These are phyloP conservation scores for Saccharomycopsis sp. DNA, from an alignment of 805 yeast genomes.

Conservation along the genomic window DNA sequence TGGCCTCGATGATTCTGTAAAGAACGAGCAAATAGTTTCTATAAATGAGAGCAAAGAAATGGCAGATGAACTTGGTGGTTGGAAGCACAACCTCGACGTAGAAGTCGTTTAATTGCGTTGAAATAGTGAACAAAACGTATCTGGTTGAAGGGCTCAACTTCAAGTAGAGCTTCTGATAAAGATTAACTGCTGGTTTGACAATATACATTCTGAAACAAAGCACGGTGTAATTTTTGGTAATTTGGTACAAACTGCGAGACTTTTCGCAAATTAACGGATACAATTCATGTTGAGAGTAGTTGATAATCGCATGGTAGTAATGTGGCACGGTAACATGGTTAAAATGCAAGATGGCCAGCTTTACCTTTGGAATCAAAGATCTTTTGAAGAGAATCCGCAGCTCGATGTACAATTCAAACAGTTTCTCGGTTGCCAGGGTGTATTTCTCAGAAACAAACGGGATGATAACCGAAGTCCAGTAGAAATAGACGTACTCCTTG, in stretches of 20 bases:
- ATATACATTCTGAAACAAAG: not conserved
- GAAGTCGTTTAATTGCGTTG: not conserved
- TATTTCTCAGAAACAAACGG: not conserved
- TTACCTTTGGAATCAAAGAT: conserved; percentile 2
- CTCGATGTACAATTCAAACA: conserved; percentile 1
- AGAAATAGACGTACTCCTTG: not conserved
- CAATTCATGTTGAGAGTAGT: not conserved
- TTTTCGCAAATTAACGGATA: not conserved
- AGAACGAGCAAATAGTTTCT: not conserved
- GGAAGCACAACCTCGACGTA: not conserved
- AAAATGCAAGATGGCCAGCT: not conserved
- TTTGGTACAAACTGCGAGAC: not conserved
- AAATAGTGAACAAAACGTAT: not conserved
- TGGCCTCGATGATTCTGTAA: not conserved
- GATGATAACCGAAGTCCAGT: not conserved
- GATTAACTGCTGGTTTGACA: not conserved
- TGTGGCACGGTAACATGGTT: conserved; percentile 7
- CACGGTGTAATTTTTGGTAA: not conserved
- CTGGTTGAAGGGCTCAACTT: not conserved
- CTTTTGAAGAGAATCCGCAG: conserved; percentile 4
- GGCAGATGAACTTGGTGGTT: not conserved
- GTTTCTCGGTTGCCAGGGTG: not conserved
- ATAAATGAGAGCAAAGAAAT: not conserved
- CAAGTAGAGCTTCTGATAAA: not conserved
- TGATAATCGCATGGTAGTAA: not conserved